Evolutionary conservation across 2,329 filamentous ascomycete species (phyloP).

Genomic region (Westerdykella ornata): DNA sequence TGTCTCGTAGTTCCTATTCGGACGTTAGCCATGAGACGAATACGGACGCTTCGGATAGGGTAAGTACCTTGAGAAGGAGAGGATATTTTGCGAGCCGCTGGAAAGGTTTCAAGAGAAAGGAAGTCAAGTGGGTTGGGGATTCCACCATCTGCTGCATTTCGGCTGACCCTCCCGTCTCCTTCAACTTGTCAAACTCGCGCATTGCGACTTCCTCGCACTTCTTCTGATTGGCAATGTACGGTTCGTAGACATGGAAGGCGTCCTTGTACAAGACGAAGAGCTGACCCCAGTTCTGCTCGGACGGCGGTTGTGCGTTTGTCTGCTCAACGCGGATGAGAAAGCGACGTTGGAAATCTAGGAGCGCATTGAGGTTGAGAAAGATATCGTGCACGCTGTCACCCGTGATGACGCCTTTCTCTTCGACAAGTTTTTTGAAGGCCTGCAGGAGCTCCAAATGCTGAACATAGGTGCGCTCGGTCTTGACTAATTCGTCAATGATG

Average conservation of each 20-base stretch:
- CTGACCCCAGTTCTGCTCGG: slow-evolving; percentile 87
- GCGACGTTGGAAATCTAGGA: slow-evolving; percentile 89
- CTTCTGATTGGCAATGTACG: slow-evolving; percentile 93
- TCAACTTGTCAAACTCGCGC: slow-evolving; percentile 80
- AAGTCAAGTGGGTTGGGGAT: slow-evolving; percentile 79
- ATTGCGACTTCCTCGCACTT: slow-evolving; percentile 82
- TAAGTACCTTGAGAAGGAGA: slow-evolving; percentile 69
- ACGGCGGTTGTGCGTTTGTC: slow-evolving; percentile 73
- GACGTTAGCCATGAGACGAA: slow-evolving; percentile 4
- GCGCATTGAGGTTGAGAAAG: slow-evolving; percentile 90
- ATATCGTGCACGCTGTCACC: slow-evolving; percentile 91
- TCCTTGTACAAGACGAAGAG: slow-evolving; percentile 81
- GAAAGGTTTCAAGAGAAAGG: slow-evolving; percentile 93
- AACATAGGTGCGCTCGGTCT: slow-evolving; percentile 95
- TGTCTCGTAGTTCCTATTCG: slow-evolving; percentile 72
- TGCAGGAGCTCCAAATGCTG: slow-evolving; percentile 94
- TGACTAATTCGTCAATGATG: slow-evolving; percentile 84
- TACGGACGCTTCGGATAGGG: slow-evolving; percentile 2
- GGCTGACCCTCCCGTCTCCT: slow-evolving; percentile 58
- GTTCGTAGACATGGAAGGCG: slow-evolving; percentile 86
- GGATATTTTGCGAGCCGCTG: slow-evolving; percentile 94
- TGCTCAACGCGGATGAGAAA: slow-evolving; percentile 96
- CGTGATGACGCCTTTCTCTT: slow-evolving; percentile 78
- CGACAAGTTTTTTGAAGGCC: slow-evolving; percentile 80
- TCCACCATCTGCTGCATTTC: slow-evolving; percentile 67